Conservation (phyloP, 2,329 filamentous ascomycete species). For the Clonostachys rhizophaga region DNA sequence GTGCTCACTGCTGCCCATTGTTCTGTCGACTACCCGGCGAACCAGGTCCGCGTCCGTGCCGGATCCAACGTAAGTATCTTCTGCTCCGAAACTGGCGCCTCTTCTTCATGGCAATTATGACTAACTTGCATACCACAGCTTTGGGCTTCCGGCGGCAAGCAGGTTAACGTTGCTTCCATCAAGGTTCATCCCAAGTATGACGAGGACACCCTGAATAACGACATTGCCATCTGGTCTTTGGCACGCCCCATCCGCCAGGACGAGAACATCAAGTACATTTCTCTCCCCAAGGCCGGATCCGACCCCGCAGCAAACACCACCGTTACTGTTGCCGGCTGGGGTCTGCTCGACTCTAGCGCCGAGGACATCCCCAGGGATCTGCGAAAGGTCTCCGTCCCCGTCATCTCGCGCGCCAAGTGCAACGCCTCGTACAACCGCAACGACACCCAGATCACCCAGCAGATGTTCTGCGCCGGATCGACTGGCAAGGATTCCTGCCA, state of each 20-base stretch:
- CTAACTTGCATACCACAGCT: background rate
- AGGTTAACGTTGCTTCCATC: slow-evolving; percentile 14
- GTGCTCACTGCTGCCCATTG: slow-evolving; percentile 22
- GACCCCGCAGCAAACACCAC: slow-evolving; percentile 13
- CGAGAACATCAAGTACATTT: slow-evolving; percentile 14
- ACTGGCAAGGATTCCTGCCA: slow-evolving; percentile 19
- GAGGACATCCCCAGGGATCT: slow-evolving; percentile 9
- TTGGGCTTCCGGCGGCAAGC: slow-evolving; percentile 12
- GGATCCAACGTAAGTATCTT: background rate
- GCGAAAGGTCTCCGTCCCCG: slow-evolving; percentile 19
- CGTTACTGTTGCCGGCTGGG: slow-evolving; percentile 18
- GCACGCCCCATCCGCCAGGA: slow-evolving; percentile 11
- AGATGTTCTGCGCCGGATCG: slow-evolving; percentile 23
- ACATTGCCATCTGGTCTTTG: slow-evolving; percentile 20
- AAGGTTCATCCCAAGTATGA: slow-evolving; percentile 13
- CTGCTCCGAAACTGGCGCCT: background rate
- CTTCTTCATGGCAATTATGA: background rate
- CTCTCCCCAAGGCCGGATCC: slow-evolving; percentile 12
- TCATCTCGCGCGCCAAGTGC: slow-evolving; percentile 17
- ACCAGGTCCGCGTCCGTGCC: background rate
- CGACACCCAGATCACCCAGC: slow-evolving; percentile 16
- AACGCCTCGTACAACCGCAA: slow-evolving; percentile 9
- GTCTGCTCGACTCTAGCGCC: slow-evolving; percentile 6
- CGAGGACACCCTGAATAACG: slow-evolving; percentile 10
- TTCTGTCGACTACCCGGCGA: slow-evolving; percentile 2